Conservation (phyloP, 1,139 yeast species). For the Yamadazyma triangularis region DNA sequence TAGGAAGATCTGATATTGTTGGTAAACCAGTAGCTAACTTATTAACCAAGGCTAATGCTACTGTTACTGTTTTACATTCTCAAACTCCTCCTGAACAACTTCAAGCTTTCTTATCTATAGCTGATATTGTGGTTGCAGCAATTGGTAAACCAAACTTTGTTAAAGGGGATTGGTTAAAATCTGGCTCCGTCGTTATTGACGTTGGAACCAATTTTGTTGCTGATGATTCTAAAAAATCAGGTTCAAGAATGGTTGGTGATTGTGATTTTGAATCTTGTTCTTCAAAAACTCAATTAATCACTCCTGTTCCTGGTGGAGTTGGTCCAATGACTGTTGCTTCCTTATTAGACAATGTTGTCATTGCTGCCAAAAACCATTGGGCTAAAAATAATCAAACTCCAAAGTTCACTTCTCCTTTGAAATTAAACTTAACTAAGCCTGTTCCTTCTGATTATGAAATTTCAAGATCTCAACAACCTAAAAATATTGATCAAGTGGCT, state of each 20-base stretch:
- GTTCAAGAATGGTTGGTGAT: constrained; percentile 88
- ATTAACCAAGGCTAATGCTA: constrained; percentile 73
- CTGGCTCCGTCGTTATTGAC: constrained; percentile 84
- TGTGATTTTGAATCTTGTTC: constrained; percentile 74
- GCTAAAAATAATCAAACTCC: constrained; percentile 43
- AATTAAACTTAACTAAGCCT: constrained; percentile 63
- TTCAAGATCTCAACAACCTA: constrained; percentile 86
- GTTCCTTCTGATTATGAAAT: constrained; percentile 95
- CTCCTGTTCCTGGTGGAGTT: constrained; percentile 99
- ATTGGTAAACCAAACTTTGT: constrained; percentile 82
- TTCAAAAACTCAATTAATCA: constrained; percentile 66
- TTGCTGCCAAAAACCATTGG: constrained; percentile 66
- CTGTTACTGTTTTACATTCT: constrained; percentile 83
- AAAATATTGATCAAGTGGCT: constrained; percentile 78
- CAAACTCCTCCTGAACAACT: constrained; percentile 57
- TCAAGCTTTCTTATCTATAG: constrained; percentile 55
- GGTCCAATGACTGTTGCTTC: constrained; percentile 99
- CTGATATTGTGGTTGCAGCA: constrained; percentile 92
- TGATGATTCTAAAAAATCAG: constrained; percentile 74
- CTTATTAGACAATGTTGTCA: constrained; percentile 81
- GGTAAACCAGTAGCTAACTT: constrained; percentile 90
- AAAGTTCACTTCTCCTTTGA: constrained; percentile 55
- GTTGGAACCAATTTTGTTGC: constrained; percentile 92
- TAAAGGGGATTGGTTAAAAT: constrained; percentile 85
- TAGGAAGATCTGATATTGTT: constrained; percentile 95